A percentile compares a stretch with the other conserved stretches of the same genome.
Evolutionary conservation across 2,329 filamentous ascomycete genomes (phyloP).

Genomic region (Colletotrichum gloeosporioides): DNA sequence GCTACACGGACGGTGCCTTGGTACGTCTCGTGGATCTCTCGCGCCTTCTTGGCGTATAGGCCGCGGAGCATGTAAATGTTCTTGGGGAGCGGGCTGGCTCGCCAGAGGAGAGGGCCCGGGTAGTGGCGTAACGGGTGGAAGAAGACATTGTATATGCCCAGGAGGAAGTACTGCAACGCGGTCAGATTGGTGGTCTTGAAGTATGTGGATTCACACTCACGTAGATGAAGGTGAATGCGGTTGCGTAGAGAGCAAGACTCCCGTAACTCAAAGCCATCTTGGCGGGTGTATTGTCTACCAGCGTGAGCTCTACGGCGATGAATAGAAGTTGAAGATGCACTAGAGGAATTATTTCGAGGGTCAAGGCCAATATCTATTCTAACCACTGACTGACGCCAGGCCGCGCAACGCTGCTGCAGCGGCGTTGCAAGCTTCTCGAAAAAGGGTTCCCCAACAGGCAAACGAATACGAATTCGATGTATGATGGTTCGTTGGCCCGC

Average conservation of each 20-base stretch:
- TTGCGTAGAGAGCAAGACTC: background rate
- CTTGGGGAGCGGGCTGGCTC: slow-evolving; percentile 11
- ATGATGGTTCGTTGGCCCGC: background rate
- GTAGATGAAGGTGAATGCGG: background rate
- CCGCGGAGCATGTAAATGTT: slow-evolving; percentile 1
- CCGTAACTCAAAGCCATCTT: background rate
- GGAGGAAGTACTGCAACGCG: background rate
- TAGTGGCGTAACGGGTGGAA: slow-evolving; percentile 36
- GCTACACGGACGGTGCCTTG: slow-evolving; percentile 41
- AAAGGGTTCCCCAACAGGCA: background rate
- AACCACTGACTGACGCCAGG: background rate
- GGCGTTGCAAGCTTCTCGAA: background rate
- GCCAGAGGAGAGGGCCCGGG: slow-evolving; percentile 30
- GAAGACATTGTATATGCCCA: slow-evolving; percentile 34
- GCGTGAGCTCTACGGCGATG: background rate
- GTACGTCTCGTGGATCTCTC: slow-evolving; percentile 26
- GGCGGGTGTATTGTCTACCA: background rate
- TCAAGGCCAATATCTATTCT: background rate
- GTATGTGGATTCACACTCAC: background rate
- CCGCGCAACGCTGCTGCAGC: background rate
- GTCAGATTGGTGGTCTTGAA: background rate
- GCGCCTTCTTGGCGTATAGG: background rate
- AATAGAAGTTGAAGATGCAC: background rate
- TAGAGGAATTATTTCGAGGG: background rate
- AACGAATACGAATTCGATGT: slow-evolving; percentile 16